Evolutionary conservation across 2,329 filamentous ascomycete species (phyloP), one percentile per base, ranked within the genome.

Genomic region (Penicillium sp.): DNA sequence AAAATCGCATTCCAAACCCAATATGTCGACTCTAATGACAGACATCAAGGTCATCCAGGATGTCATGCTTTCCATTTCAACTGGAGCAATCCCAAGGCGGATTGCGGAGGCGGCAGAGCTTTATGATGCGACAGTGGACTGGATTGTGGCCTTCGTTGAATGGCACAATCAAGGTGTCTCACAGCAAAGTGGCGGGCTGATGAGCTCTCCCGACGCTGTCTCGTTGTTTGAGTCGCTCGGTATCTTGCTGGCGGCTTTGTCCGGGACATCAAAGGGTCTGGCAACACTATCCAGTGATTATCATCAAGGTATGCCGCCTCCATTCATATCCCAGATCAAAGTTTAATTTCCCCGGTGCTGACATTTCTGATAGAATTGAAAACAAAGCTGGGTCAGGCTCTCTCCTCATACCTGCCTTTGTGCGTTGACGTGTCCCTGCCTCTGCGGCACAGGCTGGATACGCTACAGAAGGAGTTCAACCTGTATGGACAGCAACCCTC

Each of bases 1-100:
- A 22, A 61, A 59, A 45, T 10, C 44, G 33, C 47, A 56, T 37
- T 30, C 37, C 17, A 67, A 65, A 12, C 37, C 50, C 2, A 68
- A 65, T 19, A 65, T 60, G 33, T 73, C 72, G 17, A 80, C 77
- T 0, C 65, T 80, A 2, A 79, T 80, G 77, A 79, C 76, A 0
- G 78, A 80, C 67, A 79, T 77, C 44, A 73, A 75, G 51, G 73
- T 80, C 59, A 73, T 80, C 37, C 78, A 80, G 59, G 77, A 80
- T 71, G 68, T 74, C 24, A 78, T 79, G 70, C 70, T 78, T 35
- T 73, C 75, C 10, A 67, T 80, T 28, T 78, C 78, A 2, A 73
- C 76, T 7, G 76, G 77, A 0, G 63, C 60, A 38, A 66, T 73
- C 4, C 75, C 76, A 3, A 72, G 71, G 55, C 70, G 71, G 15